These are phyloP conservation scores for Colletotrichum graminicola DNA, from an alignment of 2,329 filamentous ascomycete species.

Conservation along the genomic window DNA sequence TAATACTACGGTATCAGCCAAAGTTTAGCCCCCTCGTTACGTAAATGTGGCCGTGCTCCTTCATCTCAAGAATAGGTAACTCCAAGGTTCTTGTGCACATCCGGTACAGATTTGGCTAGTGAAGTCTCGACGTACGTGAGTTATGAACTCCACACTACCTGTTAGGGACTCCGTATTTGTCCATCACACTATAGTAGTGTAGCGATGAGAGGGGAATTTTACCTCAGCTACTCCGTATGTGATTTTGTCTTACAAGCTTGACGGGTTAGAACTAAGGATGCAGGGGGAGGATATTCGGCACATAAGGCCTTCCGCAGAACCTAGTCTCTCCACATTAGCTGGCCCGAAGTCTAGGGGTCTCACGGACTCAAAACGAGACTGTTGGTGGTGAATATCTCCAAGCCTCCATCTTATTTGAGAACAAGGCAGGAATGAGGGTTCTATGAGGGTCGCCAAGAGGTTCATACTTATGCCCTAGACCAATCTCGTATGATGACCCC, in stretches of 20 bases:
- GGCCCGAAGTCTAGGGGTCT: conserved; percentile 3
- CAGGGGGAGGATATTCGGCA: neutral
- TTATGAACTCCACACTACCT: too few species aligned
- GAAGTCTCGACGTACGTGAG: too few species aligned
- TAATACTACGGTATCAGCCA: too few species aligned
- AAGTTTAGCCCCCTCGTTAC: too few species aligned
- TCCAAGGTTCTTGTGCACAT: too few species aligned
- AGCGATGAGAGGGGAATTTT: neutral
- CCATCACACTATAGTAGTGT: neutral
- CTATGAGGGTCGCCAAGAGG: neutral
- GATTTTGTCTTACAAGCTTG: too few species aligned
- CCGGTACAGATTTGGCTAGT: too few species aligned
- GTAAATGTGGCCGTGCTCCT: too few species aligned
- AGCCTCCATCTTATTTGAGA: neutral
- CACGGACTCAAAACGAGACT: conserved; percentile 10
- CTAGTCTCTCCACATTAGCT: neutral
- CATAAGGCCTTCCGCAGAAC: neutral
- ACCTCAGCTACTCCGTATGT: neutral
- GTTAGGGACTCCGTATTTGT: too few species aligned
- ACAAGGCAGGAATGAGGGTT: neutral
- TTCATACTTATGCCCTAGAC: neutral
- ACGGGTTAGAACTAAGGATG: neutral
- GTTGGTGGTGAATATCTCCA: conserved; percentile 20
- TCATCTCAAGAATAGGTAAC: too few species aligned
- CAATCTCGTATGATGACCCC: neutral